Conservation (phyloP, 106 monocot species). For the Apostasia shenzhenica region DNA sequence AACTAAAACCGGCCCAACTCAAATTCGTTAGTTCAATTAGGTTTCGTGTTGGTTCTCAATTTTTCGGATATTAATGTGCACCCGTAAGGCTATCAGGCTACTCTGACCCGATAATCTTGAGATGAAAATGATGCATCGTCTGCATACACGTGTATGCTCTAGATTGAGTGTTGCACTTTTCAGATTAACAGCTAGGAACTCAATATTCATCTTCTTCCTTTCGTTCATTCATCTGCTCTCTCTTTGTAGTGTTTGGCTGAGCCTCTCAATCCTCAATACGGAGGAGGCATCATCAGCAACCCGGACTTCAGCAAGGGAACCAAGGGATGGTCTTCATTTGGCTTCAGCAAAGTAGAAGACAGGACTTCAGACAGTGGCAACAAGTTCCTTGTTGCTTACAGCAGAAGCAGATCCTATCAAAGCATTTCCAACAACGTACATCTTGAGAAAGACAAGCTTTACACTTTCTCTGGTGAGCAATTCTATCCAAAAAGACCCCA, state of each 20-base stretch:
- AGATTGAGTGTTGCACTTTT: too few relatives aligned
- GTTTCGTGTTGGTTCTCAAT: too few relatives aligned
- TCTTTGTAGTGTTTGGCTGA: conserved; percentile 51
- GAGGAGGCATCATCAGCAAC: conserved; percentile 56
- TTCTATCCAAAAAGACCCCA: not conserved
- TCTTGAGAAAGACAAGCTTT: conserved; percentile 36
- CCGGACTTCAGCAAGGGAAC: conserved; percentile 44
- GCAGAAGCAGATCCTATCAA: conserved; percentile 20
- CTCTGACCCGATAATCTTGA: too few relatives aligned
- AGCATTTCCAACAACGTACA: conserved; percentile 43
- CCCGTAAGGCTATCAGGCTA: too few relatives aligned
- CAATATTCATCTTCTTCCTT: too few relatives aligned
- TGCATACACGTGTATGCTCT: too few relatives aligned
- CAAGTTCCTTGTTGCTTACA: conserved; percentile 14
- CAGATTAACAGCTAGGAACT: too few relatives aligned
- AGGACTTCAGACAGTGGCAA: conserved; percentile 30
- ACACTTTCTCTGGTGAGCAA: conserved; percentile 71
- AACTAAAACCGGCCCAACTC: too few relatives aligned
- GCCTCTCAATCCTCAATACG: conserved; percentile 53
- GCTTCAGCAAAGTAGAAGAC: conserved; percentile 8
- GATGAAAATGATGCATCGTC: too few relatives aligned
- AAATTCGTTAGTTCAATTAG: too few relatives aligned
- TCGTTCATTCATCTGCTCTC: too few relatives aligned
- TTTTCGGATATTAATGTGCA: too few relatives aligned
- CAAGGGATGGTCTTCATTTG: conserved; percentile 44